Evolutionary conservation across 2,329 filamentous ascomycete species (phyloP).

Genomic region (Xylaria sp.): DNA sequence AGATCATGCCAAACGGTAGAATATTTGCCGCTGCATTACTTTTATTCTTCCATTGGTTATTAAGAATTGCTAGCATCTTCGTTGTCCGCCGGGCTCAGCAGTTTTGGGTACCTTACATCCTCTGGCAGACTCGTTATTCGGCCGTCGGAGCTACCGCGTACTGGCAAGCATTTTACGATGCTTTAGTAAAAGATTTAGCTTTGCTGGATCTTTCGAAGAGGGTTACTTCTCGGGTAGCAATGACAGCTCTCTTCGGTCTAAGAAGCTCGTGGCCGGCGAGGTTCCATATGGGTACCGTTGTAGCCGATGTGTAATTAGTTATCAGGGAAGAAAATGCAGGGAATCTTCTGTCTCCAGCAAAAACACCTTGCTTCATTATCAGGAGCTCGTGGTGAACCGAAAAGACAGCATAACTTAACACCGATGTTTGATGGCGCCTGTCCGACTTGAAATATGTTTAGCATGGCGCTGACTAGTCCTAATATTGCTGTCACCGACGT

Average conservation of each 20-base stretch:
- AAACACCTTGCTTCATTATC: too few relatives aligned
- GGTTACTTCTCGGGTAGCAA: constrained; percentile 33
- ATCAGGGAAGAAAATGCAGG: too few relatives aligned
- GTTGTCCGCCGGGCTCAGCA: constrained; percentile 16
- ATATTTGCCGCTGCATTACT: constrained; percentile 30
- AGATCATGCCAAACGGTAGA: constrained; percentile 20
- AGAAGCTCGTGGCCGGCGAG: constrained; percentile 45
- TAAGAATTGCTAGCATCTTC: constrained; percentile 28
- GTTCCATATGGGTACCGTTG: constrained; percentile 33
- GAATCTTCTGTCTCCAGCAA: too few relatives aligned
- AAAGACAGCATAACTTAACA: too few relatives aligned
- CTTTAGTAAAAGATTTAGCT: constrained; percentile 35
- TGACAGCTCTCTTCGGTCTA: constrained; percentile 43
- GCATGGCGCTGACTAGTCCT: background rate
- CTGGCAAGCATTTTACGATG: constrained; percentile 21
- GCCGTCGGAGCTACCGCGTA: background rate
- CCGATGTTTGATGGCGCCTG: too few relatives aligned
- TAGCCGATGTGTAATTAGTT: constrained; percentile 13
- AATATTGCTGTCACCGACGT: background rate
- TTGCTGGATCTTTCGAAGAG: constrained; percentile 37
- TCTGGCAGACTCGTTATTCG: constrained; percentile 39
- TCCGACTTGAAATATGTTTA: background rate
- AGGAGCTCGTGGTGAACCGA: too few relatives aligned
- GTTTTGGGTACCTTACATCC: constrained; percentile 40
- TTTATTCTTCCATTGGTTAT: constrained; percentile 35